These are phyloP conservation scores for Colletotrichum brevisporum DNA, from an alignment of 2,329 filamentous ascomycete genomes.

Conservation along the genomic window DNA sequence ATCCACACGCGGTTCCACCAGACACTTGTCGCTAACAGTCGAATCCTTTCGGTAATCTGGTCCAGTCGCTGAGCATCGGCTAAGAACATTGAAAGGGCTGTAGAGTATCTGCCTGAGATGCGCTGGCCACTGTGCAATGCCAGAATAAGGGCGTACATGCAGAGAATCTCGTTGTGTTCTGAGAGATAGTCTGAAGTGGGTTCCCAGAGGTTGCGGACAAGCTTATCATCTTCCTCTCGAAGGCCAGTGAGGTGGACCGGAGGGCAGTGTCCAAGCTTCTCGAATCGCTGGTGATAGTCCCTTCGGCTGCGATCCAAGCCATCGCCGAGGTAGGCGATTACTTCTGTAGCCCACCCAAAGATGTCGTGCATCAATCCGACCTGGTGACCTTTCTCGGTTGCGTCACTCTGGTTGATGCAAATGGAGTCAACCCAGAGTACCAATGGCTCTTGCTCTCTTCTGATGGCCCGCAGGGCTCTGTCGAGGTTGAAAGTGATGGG, in stretches of 20 bases:
- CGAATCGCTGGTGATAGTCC: conserved; percentile 20
- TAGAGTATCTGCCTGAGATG: background rate
- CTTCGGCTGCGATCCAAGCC: conserved; percentile 28
- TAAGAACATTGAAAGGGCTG: background rate
- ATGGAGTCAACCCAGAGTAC: conserved; percentile 39
- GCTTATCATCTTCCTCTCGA: background rate
- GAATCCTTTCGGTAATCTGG: conserved; percentile 10
- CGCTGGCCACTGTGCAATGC: background rate
- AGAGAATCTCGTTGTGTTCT: conserved; percentile 25
- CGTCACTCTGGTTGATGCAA: conserved; percentile 41
- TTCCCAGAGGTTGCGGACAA: background rate
- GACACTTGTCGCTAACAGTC: conserved; percentile 16
- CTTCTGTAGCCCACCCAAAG: conserved; percentile 19
- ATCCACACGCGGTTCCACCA: conserved; percentile 42
- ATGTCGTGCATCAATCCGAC: conserved; percentile 38
- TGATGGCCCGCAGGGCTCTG: conserved; percentile 46
- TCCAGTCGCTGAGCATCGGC: background rate
- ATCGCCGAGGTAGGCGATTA: conserved; percentile 29
- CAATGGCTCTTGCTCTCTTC: conserved; percentile 12
- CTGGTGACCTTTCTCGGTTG: conserved; percentile 37
- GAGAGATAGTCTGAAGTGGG: background rate
- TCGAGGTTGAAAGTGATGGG: conserved; percentile 48
- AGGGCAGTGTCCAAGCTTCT: background rate
- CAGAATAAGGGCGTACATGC: conserved; percentile 1
- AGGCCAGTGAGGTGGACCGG: background rate